These are phyloP conservation scores for Phyllosticta paracitricarpa DNA, from an alignment of 2,329 filamentous ascomycete genomes.

Conservation along the genomic window DNA sequence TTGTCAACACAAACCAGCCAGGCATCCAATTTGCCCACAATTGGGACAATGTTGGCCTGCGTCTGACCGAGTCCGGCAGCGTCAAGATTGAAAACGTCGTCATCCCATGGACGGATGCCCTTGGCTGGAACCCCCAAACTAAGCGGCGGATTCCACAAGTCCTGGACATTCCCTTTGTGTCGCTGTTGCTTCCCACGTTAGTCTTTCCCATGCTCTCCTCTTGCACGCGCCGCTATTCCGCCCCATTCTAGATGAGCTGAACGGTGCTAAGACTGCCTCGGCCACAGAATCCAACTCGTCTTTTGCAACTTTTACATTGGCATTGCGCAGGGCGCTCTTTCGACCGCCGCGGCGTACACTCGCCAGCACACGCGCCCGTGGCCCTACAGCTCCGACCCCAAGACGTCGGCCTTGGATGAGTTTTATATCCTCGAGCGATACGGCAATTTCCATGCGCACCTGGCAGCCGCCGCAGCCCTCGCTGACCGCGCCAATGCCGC, in stretches of 20 bases:
- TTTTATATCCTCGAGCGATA: conserved; percentile 57
- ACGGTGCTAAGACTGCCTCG: neutral
- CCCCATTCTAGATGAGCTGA: neutral
- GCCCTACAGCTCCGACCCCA: conserved; percentile 55
- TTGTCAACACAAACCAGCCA: conserved; percentile 48
- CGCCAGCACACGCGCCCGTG: conserved; percentile 48
- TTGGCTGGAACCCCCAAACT: conserved; percentile 47
- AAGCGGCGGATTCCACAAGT: conserved; percentile 43
- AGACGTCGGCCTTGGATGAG: conserved; percentile 49
- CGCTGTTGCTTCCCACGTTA: conserved; percentile 48
- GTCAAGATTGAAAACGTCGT: conserved; percentile 50
- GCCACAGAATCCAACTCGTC: conserved; percentile 48
- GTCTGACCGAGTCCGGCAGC: conserved; percentile 53
- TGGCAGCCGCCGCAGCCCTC: conserved; percentile 49
- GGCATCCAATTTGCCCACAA: conserved; percentile 50
- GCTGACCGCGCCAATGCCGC: conserved; percentile 46
- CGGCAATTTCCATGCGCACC: conserved; percentile 53
- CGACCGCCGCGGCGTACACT: conserved; percentile 48
- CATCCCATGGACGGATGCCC: conserved; percentile 50
- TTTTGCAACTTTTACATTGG: conserved; percentile 58
- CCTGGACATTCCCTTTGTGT: conserved; percentile 45
- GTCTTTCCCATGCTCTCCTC: neutral
- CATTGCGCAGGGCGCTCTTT: conserved; percentile 50
- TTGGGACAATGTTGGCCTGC: conserved; percentile 56
- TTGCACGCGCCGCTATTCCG: neutral